A percentile compares a stretch with the other conserved stretches of the same genome.
phyloP scores from a whole-genome alignment of 2,329 filamentous ascomycete genomes.

The Aschersonia sp. region DNA sequence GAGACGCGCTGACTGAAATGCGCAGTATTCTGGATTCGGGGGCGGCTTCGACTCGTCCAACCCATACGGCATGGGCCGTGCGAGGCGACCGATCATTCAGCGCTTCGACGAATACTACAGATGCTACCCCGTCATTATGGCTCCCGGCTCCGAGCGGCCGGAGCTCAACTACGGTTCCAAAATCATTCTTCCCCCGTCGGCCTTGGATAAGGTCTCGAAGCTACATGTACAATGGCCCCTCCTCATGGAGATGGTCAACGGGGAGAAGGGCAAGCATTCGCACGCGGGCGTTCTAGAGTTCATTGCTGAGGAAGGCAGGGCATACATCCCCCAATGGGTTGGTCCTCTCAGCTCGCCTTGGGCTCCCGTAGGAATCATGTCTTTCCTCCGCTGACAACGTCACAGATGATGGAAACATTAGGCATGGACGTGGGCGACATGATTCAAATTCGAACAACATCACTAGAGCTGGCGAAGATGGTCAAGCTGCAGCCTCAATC shows the following conservation, averaged over 20 bases:
- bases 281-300: conserved; percentile 96
- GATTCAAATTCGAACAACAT: conserved; percentile 88
- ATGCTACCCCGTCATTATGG: conserved; percentile 91
- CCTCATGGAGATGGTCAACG: conserved; percentile 91
- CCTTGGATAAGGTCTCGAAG: conserved; percentile 89
- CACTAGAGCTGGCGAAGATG: conserved; percentile 75
- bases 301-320: conserved; percentile 90
- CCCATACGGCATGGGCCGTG: conserved; percentile 32
- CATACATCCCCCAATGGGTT: conserved; percentile 92
- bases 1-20: background rate
- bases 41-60: conserved; percentile 31
- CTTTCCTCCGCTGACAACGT: background rate
- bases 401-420: conserved; percentile 84
- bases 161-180: conserved; percentile 94
- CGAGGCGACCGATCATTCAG: conserved; percentile 40
- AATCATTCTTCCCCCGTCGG: conserved; percentile 91
- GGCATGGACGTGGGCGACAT: conserved; percentile 83
- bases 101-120: conserved; percentile 98
- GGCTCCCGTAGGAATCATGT: too few species aligned
- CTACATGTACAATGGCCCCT: conserved; percentile 95
- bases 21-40: conserved; percentile 18
- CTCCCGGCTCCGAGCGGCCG: conserved; percentile 75
- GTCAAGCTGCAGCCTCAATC: conserved; percentile 97
- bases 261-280: conserved; percentile 62
- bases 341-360: too few species aligned